Conservation (phyloP, 2,329 filamentous ascomycete genomes). For the Aaosphaeria pasadenensis region DNA sequence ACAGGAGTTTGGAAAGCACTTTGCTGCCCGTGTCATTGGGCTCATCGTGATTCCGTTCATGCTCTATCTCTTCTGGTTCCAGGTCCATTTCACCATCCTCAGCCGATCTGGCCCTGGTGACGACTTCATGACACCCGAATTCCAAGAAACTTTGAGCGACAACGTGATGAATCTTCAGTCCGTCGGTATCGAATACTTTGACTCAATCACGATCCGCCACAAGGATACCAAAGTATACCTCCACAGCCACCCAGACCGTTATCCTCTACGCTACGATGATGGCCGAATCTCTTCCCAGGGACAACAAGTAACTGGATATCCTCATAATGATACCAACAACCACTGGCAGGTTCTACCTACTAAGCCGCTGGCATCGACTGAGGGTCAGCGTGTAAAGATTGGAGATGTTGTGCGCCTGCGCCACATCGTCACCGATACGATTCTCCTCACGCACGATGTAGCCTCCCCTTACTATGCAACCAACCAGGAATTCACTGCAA, state of each 20-base stretch:
- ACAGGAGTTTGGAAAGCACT: constrained; percentile 81
- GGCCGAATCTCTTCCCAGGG: constrained; percentile 94
- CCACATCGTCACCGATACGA: constrained; percentile 79
- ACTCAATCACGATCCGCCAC: constrained; percentile 82
- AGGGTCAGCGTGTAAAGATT: constrained; percentile 69
- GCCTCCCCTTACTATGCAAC: constrained; percentile 95
- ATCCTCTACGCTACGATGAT: constrained; percentile 94
- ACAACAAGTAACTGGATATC: constrained; percentile 97
- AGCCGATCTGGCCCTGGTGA: constrained; percentile 88
- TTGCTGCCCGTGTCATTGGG: constrained; percentile 79
- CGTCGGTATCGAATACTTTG: constrained; percentile 84
- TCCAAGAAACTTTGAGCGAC: constrained; percentile 95
- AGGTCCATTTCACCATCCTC: constrained; percentile 94
- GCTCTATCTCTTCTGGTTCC: constrained; percentile 99
- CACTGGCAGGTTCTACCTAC: constrained; percentile 89
- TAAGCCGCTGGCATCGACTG: constrained; percentile 47
- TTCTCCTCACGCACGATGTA: constrained; percentile 92
- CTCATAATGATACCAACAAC: constrained; percentile 98
- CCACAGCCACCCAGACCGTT: constrained; percentile 85
- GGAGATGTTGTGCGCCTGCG: constrained; percentile 83
- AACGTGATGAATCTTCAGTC: constrained; percentile 89
- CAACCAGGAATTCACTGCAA: constrained; percentile 96
- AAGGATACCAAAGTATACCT: constrained; percentile 97
- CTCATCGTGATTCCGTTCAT: constrained; percentile 90
- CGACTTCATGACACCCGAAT: constrained; percentile 98